Base-by-base conservation (phyloP, 1,139 yeast species). In the Saccharomyces hybrid region DNA sequence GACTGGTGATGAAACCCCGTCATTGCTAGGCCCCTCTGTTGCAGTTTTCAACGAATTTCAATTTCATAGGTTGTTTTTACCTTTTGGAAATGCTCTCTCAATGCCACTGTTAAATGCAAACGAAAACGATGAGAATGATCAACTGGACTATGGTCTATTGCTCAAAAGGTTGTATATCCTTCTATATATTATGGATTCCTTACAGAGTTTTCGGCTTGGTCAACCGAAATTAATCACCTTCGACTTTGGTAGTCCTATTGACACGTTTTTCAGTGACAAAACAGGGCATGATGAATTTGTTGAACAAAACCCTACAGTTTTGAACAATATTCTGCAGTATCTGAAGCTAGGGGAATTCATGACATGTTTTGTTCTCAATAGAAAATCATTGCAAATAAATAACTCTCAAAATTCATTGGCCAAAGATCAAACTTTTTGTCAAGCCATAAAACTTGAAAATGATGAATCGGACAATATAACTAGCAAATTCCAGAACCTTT, bases 11-110 rank as follows among this genome's bases (percentile, higher is more conserved):
- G 75, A 76, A 48, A 82, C 79, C 63, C 76, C 84, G 1, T 68
- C 79, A 51, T 84, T 84, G 0, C 70, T 84, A 47, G 76, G 83
- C 1, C 70, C 79, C 57, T 72, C 86, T 1, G 74, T 78, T 9
- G 73, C 84, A 1, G 74, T 83, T 9, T 80, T 84, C 63, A 81
- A 81, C 65, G 89, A 83, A 61, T 78, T 80, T 67, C 77, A 77
- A 58, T 71, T 83, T 3, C 70, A 75, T 63, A 80, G 77, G 47
- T 56, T 66, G 11, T 62, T 73, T 34, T 59, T 72, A 56, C 57
- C 57, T 7, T 31, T 51, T 25, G 59, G 72, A 65, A 57, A 74
- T 74, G 60, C 60, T 54, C 44, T 6, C 26, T n/a, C 25, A 13
- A 16, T 16, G n/a, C 44, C 23, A 9, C 23, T 38, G 5, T 38